These are phyloP conservation scores for Podila verticillata DNA, from an alignment of 192 early-diverging fungal species.

Conservation along the genomic window DNA sequence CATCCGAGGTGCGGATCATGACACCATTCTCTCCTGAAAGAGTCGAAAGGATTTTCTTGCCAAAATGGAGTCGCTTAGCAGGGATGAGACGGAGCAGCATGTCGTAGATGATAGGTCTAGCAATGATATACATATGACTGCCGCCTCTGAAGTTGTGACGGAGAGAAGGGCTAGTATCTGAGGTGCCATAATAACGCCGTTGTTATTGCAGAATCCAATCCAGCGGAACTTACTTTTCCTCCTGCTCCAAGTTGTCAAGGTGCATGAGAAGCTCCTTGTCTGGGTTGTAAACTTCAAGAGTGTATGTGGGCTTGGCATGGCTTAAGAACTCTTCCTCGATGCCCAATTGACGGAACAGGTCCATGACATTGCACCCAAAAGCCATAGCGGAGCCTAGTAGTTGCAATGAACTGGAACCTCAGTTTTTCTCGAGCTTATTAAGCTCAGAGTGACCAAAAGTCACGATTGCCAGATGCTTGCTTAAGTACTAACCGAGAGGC, in stretches of 20 bases:
- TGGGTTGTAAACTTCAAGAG: not conserved
- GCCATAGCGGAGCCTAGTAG: not conserved
- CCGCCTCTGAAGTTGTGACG: not conserved
- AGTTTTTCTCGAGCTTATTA: no score
- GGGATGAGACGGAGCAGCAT: not conserved
- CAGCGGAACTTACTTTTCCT: not conserved
- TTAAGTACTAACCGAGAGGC: not conserved
- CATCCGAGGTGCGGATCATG: not conserved
- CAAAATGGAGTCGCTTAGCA: not conserved
- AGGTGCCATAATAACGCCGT: no score
- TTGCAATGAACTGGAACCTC: no score
- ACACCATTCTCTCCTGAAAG: slow-evolving; percentile 2
- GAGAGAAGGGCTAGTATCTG: not conserved
- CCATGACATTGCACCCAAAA: not conserved
- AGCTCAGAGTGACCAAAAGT: no score
- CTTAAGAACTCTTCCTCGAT: not conserved
- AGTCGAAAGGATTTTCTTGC: not conserved
- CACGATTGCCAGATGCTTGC: not conserved
- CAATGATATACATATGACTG: not conserved
- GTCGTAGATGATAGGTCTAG: not conserved
- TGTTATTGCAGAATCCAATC: no score
- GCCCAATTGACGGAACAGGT: not conserved
- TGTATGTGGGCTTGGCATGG: not conserved
- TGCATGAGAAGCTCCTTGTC: not conserved
- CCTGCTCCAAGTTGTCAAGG: not conserved